phyloP scores from a whole-genome alignment of 1,284 basidiomycete genomes.

The Ganoderma sinense region DNA sequence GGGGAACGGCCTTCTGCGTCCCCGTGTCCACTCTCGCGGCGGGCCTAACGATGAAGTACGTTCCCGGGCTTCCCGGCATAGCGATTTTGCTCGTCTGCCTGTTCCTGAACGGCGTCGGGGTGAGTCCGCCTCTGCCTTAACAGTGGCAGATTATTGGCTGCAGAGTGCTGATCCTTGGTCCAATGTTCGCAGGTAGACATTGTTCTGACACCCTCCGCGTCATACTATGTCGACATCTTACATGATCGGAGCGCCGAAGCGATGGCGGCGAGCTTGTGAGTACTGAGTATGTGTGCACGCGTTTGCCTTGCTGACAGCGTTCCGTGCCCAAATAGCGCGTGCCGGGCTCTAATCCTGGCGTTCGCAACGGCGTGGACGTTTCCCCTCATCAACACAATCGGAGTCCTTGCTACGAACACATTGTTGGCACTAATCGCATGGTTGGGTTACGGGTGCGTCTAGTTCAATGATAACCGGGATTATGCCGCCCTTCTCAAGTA shows the following conservation, averaged over 20 bases:
- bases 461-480: too few relatives aligned
- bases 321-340: not conserved
- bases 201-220: conserved; percentile 56
- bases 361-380: not conserved
- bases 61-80: conserved; percentile 50
- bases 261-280: conserved; percentile 53
- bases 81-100: conserved; percentile 49
- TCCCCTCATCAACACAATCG: not conserved
- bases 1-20: conserved; percentile 55
- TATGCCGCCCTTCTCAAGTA: not conserved
- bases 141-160: not conserved
- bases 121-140: conserved; percentile 36
- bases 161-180: not conserved
- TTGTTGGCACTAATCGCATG: not conserved
- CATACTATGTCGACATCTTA: conserved; percentile 66
- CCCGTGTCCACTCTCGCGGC: conserved; percentile 49
- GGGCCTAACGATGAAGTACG: conserved; percentile 45
- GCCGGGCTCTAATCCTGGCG: not conserved
- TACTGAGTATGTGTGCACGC: not conserved
- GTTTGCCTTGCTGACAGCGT: not conserved
- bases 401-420: not conserved
- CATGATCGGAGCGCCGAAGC: conserved; percentile 61
- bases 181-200: conserved; percentile 49
- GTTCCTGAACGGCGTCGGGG: conserved; percentile 59
- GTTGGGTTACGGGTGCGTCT: not conserved